Conservation (phyloP, 164 flowering plant genomes). For the Tinospora cordifolia region DNA sequence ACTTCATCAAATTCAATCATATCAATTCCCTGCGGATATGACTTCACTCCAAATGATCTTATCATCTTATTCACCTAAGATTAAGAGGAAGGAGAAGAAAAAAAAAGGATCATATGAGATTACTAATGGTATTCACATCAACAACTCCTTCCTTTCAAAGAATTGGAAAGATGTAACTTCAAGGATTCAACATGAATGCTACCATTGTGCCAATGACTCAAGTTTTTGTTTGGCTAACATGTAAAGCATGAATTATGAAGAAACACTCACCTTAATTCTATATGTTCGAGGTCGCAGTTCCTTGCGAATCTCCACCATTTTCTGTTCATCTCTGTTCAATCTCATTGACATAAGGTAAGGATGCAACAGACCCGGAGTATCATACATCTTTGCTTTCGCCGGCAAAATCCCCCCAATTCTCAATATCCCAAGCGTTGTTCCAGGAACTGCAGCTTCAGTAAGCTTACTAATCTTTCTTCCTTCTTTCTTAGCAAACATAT, state of each 20-base stretch:
- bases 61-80: too few relatives aligned
- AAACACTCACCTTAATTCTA: conserved; percentile 67
- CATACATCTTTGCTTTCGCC: conserved; percentile 91
- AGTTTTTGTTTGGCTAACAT: background rate
- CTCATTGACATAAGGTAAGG: conserved; percentile 80
- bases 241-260: background rate
- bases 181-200: background rate
- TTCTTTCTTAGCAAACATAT: conserved; percentile 71
- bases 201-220: background rate
- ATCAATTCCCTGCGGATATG: too few relatives aligned
- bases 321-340: conserved; percentile 83
- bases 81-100: too few relatives aligned
- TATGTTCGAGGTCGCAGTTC: conserved; percentile 78
- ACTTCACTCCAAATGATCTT: too few relatives aligned
- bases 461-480: conserved; percentile 64
- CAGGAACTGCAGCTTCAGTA: conserved; percentile 94
- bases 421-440: conserved; percentile 92
- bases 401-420: conserved; percentile 81
- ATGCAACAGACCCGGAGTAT: conserved; percentile 94
- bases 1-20: too few relatives aligned
- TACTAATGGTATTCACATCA: background rate
- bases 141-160: background rate
- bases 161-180: background rate
- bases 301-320: conserved; percentile 85
- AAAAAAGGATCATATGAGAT: background rate